Percentiles rank a stretch among this genome's conserved stretches.
Evolutionary conservation across 495 filamentous ascomycete species (phyloP).

Genomic region (Neurospora sp.): DNA sequence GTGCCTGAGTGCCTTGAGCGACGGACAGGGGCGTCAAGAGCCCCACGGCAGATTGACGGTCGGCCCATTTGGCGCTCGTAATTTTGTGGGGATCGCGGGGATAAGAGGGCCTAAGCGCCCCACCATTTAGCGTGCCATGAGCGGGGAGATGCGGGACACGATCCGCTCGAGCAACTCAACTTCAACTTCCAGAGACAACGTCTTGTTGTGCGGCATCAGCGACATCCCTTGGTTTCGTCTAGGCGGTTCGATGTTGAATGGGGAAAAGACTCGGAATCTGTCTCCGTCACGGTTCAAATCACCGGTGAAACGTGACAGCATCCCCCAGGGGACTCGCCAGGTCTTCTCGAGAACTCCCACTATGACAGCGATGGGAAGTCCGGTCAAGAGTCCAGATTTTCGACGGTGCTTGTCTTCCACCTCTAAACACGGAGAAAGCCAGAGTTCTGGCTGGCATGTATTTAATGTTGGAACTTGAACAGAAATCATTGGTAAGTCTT

Average conservation of each 20-base stretch:
- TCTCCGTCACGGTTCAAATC: neutral
- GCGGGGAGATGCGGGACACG: neutral
- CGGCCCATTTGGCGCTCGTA: no score
- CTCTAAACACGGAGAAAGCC: neutral
- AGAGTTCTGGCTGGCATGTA: neutral
- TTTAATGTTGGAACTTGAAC: neutral
- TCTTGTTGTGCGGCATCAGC: neutral
- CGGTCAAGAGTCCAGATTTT: neutral
- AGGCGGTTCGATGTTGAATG: neutral
- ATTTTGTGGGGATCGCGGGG: neutral
- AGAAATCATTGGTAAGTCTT: neutral
- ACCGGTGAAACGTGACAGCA: neutral
- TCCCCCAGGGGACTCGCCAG: neutral
- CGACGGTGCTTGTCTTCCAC: neutral
- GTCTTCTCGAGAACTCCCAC: neutral
- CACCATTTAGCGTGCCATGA: neutral
- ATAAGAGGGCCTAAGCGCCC: neutral
- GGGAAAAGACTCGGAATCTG: neutral
- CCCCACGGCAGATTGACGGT: neutral
- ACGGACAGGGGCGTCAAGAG: neutral
- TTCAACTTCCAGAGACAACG: neutral
- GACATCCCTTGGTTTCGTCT: neutral
- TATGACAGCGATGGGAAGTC: neutral
- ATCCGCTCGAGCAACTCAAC: neutral
- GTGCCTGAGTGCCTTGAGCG: neutral